Percentiles rank a stretch among this genome's conserved stretches.
These are phyloP conservation scores for Exophiala viscosa DNA, from an alignment of 2,329 filamentous ascomycete species.

Conservation along the genomic window DNA sequence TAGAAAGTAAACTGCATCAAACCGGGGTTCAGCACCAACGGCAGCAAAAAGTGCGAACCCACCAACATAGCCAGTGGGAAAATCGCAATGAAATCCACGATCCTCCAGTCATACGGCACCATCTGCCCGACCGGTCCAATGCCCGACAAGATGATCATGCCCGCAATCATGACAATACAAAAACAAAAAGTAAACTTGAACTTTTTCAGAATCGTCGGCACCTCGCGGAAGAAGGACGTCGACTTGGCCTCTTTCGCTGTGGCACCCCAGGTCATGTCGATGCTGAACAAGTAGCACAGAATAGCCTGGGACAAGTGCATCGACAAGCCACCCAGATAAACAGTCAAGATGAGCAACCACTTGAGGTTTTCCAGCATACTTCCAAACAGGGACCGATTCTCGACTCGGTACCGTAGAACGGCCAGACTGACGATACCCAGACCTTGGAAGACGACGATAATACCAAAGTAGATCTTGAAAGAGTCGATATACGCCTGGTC, in stretches of 20 bases:
- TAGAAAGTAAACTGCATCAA: constrained; percentile 20
- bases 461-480: constrained; percentile 61
- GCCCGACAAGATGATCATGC: constrained; percentile 30
- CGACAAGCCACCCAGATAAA: constrained; percentile 80
- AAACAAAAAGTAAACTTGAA: constrained; percentile 66
- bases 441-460: constrained; percentile 63
- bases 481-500: constrained; percentile 66
- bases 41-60: constrained; percentile 22
- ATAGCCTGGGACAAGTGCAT: constrained; percentile 78
- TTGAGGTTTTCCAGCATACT: constrained; percentile 57
- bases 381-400: constrained; percentile 50
- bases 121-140: constrained; percentile 19
- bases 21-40: constrained; percentile 20
- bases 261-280: constrained; percentile 81
- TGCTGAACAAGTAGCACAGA: constrained; percentile 75
- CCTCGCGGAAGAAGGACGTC: constrained; percentile 79
- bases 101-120: constrained; percentile 39
- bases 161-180: constrained; percentile 22
- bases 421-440: constrained; percentile 62
- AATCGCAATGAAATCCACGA: constrained; percentile 32
- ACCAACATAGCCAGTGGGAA: constrained; percentile 26
- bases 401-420: constrained; percentile 59
- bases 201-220: constrained; percentile 71
- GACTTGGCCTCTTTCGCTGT: constrained; percentile 74
- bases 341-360: constrained; percentile 61